These are phyloP conservation scores for Xerophyta viscosa DNA, from an alignment of 106 monocot species.

Conservation along the genomic window DNA sequence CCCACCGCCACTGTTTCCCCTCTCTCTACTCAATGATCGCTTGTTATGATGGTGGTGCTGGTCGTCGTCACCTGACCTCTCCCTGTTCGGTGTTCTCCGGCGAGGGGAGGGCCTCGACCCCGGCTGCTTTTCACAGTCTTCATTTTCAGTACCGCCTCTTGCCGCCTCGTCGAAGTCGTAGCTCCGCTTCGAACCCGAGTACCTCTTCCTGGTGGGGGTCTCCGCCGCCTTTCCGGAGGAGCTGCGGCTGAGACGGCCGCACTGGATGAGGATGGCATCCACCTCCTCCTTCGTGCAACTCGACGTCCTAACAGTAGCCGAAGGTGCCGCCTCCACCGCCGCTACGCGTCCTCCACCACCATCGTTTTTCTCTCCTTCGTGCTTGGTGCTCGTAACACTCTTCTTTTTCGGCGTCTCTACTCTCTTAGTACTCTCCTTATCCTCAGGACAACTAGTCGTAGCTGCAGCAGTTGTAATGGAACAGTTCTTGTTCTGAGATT, in stretches of 20 bases:
- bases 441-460: conserved; percentile 1
- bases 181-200: conserved; percentile 53
- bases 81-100: conserved; percentile 54
- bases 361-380: neutral
- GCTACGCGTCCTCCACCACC: too few relatives aligned
- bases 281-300: conserved; percentile 95
- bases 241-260: conserved; percentile 91
- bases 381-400: neutral
- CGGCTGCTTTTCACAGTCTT: conserved; percentile 11
- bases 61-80: conserved; percentile 18
- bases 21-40: conserved; percentile 57
- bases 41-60: conserved; percentile 15
- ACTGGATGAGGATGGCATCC: conserved; percentile 93
- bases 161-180: conserved; percentile 68
- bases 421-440: conserved; percentile 6
- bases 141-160: neutral
- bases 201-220: conserved; percentile 17
- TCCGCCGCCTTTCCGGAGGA: conserved; percentile 47
- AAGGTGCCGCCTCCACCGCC: conserved; percentile 13
- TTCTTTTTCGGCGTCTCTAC: conserved; percentile 6
- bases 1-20: neutral
- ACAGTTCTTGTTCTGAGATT: conserved; percentile 19
- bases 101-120: conserved; percentile 53
- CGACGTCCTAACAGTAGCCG: conserved; percentile 47
- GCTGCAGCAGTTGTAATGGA: conserved; percentile 8